Conservation (phyloP, 495 filamentous ascomycete species). For the Penicillium crystallinum region DNA sequence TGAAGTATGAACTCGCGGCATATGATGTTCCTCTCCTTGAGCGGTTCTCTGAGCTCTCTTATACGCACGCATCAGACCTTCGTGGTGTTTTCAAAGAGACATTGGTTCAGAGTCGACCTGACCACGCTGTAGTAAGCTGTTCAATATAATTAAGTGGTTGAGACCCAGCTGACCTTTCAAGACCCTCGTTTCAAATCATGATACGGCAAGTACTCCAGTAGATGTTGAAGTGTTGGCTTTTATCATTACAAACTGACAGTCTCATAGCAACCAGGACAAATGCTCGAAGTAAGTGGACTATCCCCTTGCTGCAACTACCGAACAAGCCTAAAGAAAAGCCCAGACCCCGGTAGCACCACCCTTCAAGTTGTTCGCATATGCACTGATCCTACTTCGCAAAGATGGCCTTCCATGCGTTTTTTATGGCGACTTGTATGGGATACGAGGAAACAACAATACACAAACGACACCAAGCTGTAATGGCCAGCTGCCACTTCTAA, state of each 20-base stretch:
- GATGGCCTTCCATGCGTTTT: slow-evolving; percentile 67
- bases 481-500: slow-evolving; percentile 55
- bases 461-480: slow-evolving; percentile 55
- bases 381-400: slow-evolving; percentile 60
- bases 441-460: slow-evolving; percentile 41
- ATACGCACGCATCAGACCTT: slow-evolving; percentile 50
- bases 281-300: slow-evolving; percentile 43
- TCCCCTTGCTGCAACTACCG: not conserved
- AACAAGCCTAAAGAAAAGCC: slow-evolving; percentile 4
- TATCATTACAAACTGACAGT: slow-evolving; percentile 1
- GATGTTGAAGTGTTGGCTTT: not conserved
- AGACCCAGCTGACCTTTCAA: slow-evolving; percentile 12
- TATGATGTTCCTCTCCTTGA: slow-evolving; percentile 67
- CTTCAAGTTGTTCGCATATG: slow-evolving; percentile 58
- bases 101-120: slow-evolving; percentile 51
- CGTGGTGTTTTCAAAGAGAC: slow-evolving; percentile 56
- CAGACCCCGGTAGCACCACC: slow-evolving; percentile 46
- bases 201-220: slow-evolving; percentile 35
- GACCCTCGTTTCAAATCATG: slow-evolving; percentile 44
- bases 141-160: not conserved
- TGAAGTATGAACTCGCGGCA: slow-evolving; percentile 53
- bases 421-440: slow-evolving; percentile 73
- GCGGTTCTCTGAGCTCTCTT: slow-evolving; percentile 55
- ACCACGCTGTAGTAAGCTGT: slow-evolving; percentile 56
- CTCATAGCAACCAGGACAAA: slow-evolving; percentile 54